Conservation (phyloP, 805 yeast species). For the Debaryomyces prosopidis region DNA sequence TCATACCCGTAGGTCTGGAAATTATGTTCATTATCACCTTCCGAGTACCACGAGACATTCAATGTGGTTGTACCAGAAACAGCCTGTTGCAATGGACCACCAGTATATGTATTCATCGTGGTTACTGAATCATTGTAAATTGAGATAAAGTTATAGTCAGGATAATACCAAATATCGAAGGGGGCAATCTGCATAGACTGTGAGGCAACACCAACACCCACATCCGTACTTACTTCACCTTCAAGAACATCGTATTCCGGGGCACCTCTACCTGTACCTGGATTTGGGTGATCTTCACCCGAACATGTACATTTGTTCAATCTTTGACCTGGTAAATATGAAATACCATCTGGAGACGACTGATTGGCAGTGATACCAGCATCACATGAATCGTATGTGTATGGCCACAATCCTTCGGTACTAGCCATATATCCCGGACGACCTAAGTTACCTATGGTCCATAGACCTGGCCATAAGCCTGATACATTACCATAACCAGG, state of each 20-base stretch:
- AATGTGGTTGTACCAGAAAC: slow-evolving; percentile 76
- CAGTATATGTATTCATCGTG: slow-evolving; percentile 82
- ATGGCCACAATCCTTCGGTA: slow-evolving; percentile 43
- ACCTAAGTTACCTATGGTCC: slow-evolving; percentile 41
- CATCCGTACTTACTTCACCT: slow-evolving; percentile 55
- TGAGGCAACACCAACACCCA: slow-evolving; percentile 74
- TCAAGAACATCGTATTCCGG: slow-evolving; percentile 29
- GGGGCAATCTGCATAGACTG: slow-evolving; percentile 95
- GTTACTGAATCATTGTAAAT: slow-evolving; percentile 68
- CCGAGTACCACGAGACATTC: slow-evolving; percentile 78
- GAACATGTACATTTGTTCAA: slow-evolving; percentile 33
- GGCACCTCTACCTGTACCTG: slow-evolving; percentile 40
- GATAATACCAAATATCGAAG: slow-evolving; percentile 88
- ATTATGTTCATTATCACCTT: slow-evolving; percentile 47
- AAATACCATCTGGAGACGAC: slow-evolving; percentile 40
- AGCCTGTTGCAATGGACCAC: slow-evolving; percentile 93
- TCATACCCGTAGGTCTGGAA: slow-evolving; percentile 68
- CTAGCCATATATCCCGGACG: slow-evolving; percentile 37
- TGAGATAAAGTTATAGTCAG: slow-evolving; percentile 78
- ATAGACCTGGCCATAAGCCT: slow-evolving; percentile 41
- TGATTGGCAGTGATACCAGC: slow-evolving; percentile 40
- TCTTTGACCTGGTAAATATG: slow-evolving; percentile 38
- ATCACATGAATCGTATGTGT: slow-evolving; percentile 38
- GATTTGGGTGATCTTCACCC: slow-evolving; percentile 38
- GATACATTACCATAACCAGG: slow-evolving; percentile 32